Conservation (phyloP, 106 monocot genomes). For the Allium sativum region DNA sequence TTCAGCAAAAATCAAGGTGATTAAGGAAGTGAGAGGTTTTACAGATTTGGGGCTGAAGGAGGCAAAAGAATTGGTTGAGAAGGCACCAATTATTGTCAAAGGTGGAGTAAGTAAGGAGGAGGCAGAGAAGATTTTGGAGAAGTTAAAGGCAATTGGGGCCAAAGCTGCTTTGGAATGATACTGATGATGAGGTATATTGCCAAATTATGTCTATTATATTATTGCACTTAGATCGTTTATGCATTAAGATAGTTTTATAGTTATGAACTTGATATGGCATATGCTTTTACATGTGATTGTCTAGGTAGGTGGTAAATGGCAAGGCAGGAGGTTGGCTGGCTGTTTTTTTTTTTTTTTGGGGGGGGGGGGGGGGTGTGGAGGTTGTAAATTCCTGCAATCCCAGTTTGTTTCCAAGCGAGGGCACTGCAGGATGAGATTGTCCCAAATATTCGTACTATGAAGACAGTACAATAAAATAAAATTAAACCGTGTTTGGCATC, state of each 20-base stretch:
- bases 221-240: background rate
- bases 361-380: no score
- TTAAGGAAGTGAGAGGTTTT: slow-evolving; percentile 39
- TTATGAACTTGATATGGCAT: background rate
- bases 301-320: no score
- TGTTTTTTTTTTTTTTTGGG: no score
- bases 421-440: no score
- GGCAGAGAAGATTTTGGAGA: slow-evolving; percentile 45
- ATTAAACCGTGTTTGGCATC: no score
- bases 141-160: slow-evolving; percentile 47
- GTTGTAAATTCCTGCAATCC: no score
- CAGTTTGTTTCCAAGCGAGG: no score
- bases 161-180: slow-evolving; percentile 26
- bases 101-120: slow-evolving; percentile 39
- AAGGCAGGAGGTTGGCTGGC: no score
- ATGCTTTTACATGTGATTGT: no score
- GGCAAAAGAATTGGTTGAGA: slow-evolving; percentile 27
- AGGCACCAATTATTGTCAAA: slow-evolving; percentile 28
- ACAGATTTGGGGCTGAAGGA: slow-evolving; percentile 30
- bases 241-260: background rate
- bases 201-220: background rate
- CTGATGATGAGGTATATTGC: background rate
- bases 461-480: no score
- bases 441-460: no score
- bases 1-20: slow-evolving; percentile 42